These are phyloP conservation scores for Boletus rufocinnamomeus DNA, from an alignment of 768 basidiomycete species.

Conservation along the genomic window DNA sequence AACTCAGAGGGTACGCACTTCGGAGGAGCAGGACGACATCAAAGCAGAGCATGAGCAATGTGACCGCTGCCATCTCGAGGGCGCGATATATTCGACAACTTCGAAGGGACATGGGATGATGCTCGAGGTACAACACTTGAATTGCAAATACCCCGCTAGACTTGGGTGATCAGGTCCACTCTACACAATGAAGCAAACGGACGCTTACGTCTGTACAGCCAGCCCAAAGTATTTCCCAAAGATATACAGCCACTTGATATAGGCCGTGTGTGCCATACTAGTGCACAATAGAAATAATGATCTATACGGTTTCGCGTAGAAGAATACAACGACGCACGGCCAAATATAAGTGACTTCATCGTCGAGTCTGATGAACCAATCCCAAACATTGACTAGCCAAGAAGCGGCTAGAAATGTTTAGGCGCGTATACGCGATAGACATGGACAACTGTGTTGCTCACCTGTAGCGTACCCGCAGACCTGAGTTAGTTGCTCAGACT, in stretches of 20 bases:
- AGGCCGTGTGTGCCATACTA: slow-evolving; percentile 20
- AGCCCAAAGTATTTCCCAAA: slow-evolving; percentile 26
- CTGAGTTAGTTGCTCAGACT: not conserved
- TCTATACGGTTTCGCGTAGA: not conserved
- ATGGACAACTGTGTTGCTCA: not conserved
- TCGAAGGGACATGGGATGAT: not conserved
- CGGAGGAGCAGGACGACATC: slow-evolving; percentile 25
- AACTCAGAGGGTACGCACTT: slow-evolving; percentile 14
- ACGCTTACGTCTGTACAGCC: slow-evolving; percentile 18
- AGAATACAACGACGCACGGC: slow-evolving; percentile 18
- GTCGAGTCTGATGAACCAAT: slow-evolving; percentile 15
- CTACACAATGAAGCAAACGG: not conserved
- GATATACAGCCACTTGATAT: slow-evolving; percentile 32
- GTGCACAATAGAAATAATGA: not conserved
- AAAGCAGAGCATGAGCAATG: slow-evolving; percentile 18
- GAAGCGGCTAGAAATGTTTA: slow-evolving; percentile 10
- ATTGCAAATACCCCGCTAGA: slow-evolving; percentile 11
- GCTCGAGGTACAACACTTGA: slow-evolving; percentile 6
- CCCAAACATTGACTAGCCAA: slow-evolving; percentile 21
- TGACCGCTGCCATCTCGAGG: slow-evolving; percentile 15
- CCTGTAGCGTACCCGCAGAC: slow-evolving; percentile 13
- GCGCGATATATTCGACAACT: slow-evolving; percentile 17
- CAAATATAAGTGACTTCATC: slow-evolving; percentile 27
- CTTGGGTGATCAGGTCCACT: not conserved
- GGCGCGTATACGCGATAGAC: not conserved